A percentile compares a stretch with the other conserved stretches of the same genome.
Conservation (phyloP, 768 basidiomycete species). For the Baorangia bicolor region DNA sequence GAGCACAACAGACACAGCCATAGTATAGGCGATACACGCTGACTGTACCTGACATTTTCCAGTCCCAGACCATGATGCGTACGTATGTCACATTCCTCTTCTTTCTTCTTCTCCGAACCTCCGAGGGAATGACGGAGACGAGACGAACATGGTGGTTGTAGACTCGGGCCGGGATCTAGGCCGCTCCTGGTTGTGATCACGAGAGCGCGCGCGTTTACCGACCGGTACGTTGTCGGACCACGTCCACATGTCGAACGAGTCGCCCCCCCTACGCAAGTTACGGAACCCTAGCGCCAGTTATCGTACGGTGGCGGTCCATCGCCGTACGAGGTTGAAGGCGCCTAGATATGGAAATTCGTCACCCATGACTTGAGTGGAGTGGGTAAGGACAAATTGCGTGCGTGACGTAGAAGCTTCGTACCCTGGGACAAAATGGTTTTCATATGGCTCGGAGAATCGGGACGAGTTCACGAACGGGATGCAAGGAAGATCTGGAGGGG, state of each 20-base stretch:
- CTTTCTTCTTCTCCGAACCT: slow-evolving; percentile 13
- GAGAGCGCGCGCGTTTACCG: not conserved
- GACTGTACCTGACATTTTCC: too few relatives aligned
- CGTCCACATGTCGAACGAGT: not conserved
- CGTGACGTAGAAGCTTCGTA: slow-evolving; percentile 8
- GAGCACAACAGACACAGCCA: slow-evolving; percentile 6
- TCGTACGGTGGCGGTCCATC: not conserved
- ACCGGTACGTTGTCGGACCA: not conserved
- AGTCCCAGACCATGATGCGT: slow-evolving; percentile 1
- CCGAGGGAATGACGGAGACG: slow-evolving; percentile 19
- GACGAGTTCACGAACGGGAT: not conserved
- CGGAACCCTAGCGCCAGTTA: not conserved
- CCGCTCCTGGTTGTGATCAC: not conserved
- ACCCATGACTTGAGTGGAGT: slow-evolving; percentile 1
- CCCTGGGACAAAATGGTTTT: not conserved
- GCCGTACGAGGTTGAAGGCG: not conserved
- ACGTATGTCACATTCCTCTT: slow-evolving; percentile 7
- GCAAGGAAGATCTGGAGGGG: not conserved
- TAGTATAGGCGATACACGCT: slow-evolving; percentile 1
- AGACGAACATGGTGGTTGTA: not conserved
- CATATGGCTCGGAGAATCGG: slow-evolving; percentile 18
- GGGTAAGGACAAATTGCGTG: slow-evolving; percentile 6
- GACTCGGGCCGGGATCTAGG: slow-evolving; percentile 1
- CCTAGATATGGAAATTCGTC: slow-evolving; percentile 4
- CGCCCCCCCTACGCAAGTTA: not conserved